A percentile compares a stretch with the other conserved stretches of the same genome.
Conservation (phyloP, 2,329 filamentous ascomycete species). For the Aspergillus hortae region DNA sequence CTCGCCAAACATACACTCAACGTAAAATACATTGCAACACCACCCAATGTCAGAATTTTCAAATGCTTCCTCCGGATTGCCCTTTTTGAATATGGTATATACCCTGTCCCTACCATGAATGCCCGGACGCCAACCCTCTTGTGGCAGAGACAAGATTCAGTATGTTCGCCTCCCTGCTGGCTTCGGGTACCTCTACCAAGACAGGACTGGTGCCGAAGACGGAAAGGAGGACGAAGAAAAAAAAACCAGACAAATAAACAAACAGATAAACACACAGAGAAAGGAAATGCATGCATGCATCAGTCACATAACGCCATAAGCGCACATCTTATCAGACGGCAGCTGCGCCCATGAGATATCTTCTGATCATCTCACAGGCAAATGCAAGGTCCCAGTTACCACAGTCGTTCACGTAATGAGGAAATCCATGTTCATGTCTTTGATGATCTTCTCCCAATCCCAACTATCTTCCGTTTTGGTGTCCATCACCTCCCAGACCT, state of each 20-base stretch:
- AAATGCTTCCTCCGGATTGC: neutral
- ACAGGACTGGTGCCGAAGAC: constrained; percentile 2
- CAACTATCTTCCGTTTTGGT: constrained; percentile 53
- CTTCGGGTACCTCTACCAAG: neutral
- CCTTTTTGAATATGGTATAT: constrained; percentile 3
- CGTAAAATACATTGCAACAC: constrained; percentile 10
- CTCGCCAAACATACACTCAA: constrained; percentile 11
- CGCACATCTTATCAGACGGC: neutral
- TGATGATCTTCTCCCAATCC: constrained; percentile 62
- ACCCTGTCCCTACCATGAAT: neutral
- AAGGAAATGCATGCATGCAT: constrained; percentile 5
- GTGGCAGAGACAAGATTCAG: neutral
- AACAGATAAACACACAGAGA: neutral
- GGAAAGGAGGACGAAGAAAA: constrained; percentile 6
- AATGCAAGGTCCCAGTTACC: neutral
- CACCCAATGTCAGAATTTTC: neutral
- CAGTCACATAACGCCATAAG: constrained; percentile 5
- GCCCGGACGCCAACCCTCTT: neutral
- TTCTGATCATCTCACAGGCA: neutral
- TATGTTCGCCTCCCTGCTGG: neutral
- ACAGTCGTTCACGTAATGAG: constrained; percentile 50
- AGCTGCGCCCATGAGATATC: neutral
- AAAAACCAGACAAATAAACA: constrained; percentile 3
- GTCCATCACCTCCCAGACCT: constrained; percentile 61
- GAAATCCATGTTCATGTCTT: constrained; percentile 58